Evolutionary conservation across 1,139 yeast species (phyloP).

Genomic region (Arxiozyma bovina): DNA sequence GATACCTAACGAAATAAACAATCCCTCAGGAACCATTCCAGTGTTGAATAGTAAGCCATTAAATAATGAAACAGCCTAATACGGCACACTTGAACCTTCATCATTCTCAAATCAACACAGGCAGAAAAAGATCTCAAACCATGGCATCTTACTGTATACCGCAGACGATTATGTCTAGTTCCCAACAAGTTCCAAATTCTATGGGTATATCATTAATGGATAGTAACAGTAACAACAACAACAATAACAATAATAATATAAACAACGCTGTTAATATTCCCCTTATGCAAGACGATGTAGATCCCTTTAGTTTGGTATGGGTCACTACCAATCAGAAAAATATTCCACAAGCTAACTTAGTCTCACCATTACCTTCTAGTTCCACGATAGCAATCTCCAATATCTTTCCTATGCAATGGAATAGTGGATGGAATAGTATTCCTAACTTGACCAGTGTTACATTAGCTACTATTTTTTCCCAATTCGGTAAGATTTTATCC

Average conservation of each 20-base stretch:
- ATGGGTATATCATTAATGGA: not conserved
- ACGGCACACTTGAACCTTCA: conserved; percentile 13
- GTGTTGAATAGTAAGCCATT: not conserved
- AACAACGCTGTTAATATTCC: conserved; percentile 8
- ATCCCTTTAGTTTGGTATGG: conserved; percentile 39
- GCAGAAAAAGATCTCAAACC: conserved; percentile 11
- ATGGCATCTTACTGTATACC: conserved; percentile 7
- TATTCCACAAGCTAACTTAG: conserved; percentile 46
- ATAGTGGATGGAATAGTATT: conserved; percentile 30
- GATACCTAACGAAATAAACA: conserved; percentile 43
- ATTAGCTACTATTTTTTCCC: conserved; percentile 36
- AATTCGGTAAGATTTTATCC: conserved; percentile 47
- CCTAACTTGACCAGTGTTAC: conserved; percentile 26
- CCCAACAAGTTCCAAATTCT: not conserved
- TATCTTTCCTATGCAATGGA: conserved; percentile 47
- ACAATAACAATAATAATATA: not conserved
- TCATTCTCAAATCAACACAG: not conserved
- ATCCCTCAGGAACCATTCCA: not conserved
- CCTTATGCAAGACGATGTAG: conserved; percentile 45
- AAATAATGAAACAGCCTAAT: conserved; percentile 33
- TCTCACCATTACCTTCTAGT: conserved; percentile 35
- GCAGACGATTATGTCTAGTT: not conserved
- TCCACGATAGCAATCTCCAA: conserved; percentile 69
- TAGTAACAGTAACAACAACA: not conserved
- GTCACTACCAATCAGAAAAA: conserved; percentile 53